These are phyloP conservation scores for Phyllosticta citrichinensis DNA, from an alignment of 2,329 filamentous ascomycete genomes.

Conservation along the genomic window DNA sequence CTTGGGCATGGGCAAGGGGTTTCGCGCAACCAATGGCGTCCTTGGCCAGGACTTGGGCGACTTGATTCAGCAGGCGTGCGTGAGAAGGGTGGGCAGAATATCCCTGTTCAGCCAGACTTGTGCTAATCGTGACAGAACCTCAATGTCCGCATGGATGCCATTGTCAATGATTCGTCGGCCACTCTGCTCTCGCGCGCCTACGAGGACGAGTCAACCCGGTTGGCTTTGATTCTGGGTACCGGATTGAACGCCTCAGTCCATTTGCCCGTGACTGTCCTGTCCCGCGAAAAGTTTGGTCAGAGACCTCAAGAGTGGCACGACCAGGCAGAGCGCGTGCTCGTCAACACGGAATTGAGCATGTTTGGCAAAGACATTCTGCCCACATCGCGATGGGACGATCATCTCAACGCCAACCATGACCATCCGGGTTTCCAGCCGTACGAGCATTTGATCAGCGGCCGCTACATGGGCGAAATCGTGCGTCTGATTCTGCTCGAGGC, in stretches of 20 bases:
- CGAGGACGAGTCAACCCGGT: slow-evolving; percentile 48
- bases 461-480: slow-evolving; percentile 54
- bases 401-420: slow-evolving; percentile 46
- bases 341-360: slow-evolving; percentile 59
- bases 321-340: slow-evolving; percentile 49
- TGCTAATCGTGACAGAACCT: slow-evolving; percentile 30
- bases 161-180: slow-evolving; percentile 55
- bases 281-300: slow-evolving; percentile 44
- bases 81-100: slow-evolving; percentile 30
- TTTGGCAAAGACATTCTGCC: slow-evolving; percentile 51
- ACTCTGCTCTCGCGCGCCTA: slow-evolving; percentile 54
- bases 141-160: slow-evolving; percentile 50
- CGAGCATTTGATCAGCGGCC: slow-evolving; percentile 54
- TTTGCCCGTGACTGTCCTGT: slow-evolving; percentile 46
- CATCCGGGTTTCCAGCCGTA: slow-evolving; percentile 55
- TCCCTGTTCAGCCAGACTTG: slow-evolving; percentile 1
- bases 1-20: slow-evolving; percentile 56
- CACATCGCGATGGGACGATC: slow-evolving; percentile 51
- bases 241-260: slow-evolving; percentile 56
- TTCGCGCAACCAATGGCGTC: slow-evolving; percentile 48
- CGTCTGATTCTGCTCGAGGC: slow-evolving; percentile 52
- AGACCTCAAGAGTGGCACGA: slow-evolving; percentile 46
- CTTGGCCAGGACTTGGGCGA: slow-evolving; percentile 50
- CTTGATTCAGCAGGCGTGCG: slow-evolving; percentile 50
- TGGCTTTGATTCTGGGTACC: slow-evolving; percentile 55